A percentile compares a stretch with the other conserved stretches of the same genome.
Conservation (phyloP, 2,329 filamentous ascomycete genomes). For the Cladosporium sp. region DNA sequence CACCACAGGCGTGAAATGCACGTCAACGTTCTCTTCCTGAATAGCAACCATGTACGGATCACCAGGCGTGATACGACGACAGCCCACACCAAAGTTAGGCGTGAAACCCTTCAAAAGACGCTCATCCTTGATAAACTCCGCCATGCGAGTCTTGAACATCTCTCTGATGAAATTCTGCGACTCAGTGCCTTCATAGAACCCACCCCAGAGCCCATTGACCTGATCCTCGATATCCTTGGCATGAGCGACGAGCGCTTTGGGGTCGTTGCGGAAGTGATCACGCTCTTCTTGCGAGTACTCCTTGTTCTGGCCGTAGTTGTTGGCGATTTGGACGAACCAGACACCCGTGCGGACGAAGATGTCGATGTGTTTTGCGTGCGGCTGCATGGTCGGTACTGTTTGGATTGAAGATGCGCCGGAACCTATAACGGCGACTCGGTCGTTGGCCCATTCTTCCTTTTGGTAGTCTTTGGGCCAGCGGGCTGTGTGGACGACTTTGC, state of each 20-base stretch:
- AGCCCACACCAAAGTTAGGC: constrained; percentile 43
- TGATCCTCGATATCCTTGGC: constrained; percentile 44
- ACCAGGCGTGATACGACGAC: constrained; percentile 44
- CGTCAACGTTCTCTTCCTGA: constrained; percentile 47
- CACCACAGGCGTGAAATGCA: constrained; percentile 45
- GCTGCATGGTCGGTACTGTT: constrained; percentile 45
- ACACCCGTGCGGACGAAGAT: constrained; percentile 44
- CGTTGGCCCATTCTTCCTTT: constrained; percentile 39
- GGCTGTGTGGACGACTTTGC: constrained; percentile 40
- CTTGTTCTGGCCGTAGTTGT: constrained; percentile 42
- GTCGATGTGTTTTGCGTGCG: constrained; percentile 42
- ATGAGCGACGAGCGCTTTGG: constrained; percentile 38
- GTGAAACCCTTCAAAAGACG: constrained; percentile 45
- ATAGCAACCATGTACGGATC: constrained; percentile 50
- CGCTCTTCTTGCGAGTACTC: constrained; percentile 41
- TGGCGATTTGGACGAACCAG: constrained; percentile 43
- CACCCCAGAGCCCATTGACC: constrained; percentile 44
- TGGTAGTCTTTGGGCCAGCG: constrained; percentile 44
- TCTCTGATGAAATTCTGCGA: constrained; percentile 37
- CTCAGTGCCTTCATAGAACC: constrained; percentile 41
- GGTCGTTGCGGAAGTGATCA: constrained; percentile 39
- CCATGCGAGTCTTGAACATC: constrained; percentile 41
- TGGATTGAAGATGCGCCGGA: constrained; percentile 43
- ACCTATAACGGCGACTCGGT: constrained; percentile 42
- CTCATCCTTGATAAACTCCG: constrained; percentile 48